These are phyloP conservation scores for Russula ochroleuca DNA, from an alignment of 768 basidiomycete species.

Conservation along the genomic window DNA sequence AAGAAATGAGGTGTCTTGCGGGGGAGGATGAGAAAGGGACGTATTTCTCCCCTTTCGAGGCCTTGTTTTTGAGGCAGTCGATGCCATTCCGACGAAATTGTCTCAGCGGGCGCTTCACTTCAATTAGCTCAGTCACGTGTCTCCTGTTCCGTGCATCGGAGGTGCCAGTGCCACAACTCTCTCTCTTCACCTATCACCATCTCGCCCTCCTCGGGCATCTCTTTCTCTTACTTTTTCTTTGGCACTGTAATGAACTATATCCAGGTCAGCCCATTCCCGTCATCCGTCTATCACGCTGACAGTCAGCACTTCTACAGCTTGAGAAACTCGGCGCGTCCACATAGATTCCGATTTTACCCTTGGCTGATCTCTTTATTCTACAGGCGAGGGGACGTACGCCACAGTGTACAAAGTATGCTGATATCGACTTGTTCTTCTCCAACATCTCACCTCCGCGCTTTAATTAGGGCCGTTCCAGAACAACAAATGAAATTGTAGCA, in stretches of 20 bases:
- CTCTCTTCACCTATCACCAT: background rate
- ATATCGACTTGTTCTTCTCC: conserved; percentile 5
- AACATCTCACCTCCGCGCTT: background rate
- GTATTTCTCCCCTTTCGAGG: conserved; percentile 50
- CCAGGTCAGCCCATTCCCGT: conserved; percentile 39
- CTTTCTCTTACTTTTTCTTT: background rate
- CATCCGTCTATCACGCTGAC: conserved; percentile 20
- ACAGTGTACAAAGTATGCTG: conserved; percentile 87
- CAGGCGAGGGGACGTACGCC: conserved; percentile 91
- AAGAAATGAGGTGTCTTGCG: conserved; percentile 45
- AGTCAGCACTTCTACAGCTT: conserved; percentile 43
- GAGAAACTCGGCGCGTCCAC: conserved; percentile 71
- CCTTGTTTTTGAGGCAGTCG: conserved; percentile 48
- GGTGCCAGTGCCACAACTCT: background rate
- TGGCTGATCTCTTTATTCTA: background rate
- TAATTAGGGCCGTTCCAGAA: conserved; percentile 83
- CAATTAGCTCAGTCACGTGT: conserved; percentile 13
- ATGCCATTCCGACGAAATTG: conserved; percentile 38
- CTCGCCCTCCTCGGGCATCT: background rate
- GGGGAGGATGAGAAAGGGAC: conserved; percentile 51
- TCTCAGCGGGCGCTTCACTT: too few relatives aligned
- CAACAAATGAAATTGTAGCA: conserved; percentile 98
- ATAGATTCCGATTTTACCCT: background rate
- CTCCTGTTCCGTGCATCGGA: background rate
- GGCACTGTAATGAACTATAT: conserved; percentile 50